A percentile compares a stretch with the other conserved stretches of the same genome.
phyloP scores from a whole-genome alignment of 139 green algal species.

The Micromonas commoda region DNA sequence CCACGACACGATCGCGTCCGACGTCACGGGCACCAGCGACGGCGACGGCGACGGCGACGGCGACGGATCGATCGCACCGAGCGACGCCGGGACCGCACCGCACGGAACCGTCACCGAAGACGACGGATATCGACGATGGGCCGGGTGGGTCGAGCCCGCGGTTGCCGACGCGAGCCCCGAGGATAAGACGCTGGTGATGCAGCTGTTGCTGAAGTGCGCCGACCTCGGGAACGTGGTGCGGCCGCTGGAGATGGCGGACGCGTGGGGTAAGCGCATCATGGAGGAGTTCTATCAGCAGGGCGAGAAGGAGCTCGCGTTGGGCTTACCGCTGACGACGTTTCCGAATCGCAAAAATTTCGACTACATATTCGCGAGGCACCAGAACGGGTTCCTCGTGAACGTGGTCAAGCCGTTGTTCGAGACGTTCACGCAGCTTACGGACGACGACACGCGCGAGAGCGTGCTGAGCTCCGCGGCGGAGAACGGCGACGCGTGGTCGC shows the following conservation, averaged over 20 bases:
- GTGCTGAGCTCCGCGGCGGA: neutral
- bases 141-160: neutral
- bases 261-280: neutral
- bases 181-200: neutral
- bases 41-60: neutral
- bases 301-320: neutral
- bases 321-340: neutral
- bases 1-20: too few relatives aligned
- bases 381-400: neutral
- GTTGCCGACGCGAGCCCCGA: neutral
- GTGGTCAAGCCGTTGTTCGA: neutral
- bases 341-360: neutral
- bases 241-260: neutral
- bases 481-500: neutral
- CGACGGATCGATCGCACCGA: neutral
- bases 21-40: neutral
- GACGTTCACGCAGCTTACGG: neutral
- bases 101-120: too few relatives aligned
- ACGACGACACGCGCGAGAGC: neutral
- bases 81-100: too few relatives aligned
- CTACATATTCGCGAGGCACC: neutral
- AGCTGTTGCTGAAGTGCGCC: neutral
- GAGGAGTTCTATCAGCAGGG: neutral
- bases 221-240: neutral
- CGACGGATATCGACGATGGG: neutral